phyloP scores from a whole-genome alignment of 1,284 basidiomycete genomes.

The Termitomyces sp. region DNA sequence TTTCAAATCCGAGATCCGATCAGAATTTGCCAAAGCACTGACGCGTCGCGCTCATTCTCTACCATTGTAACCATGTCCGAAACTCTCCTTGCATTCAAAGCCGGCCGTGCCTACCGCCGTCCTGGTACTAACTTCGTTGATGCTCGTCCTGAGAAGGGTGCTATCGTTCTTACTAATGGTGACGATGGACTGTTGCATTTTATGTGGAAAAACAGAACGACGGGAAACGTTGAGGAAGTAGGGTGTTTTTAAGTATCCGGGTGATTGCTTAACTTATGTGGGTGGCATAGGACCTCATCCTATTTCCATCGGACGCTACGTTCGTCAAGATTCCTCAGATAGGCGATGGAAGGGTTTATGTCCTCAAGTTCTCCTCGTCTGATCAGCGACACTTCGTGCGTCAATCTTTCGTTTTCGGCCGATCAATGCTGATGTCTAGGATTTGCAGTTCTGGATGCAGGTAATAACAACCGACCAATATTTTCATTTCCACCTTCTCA shows the following conservation, averaged over 20 bases:
- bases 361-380: slow-evolving; percentile 78
- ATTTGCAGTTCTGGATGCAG: slow-evolving; percentile 76
- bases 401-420: slow-evolving; percentile 15
- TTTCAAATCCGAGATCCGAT: slow-evolving; percentile 13
- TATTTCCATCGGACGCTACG: slow-evolving; percentile 75
- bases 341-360: slow-evolving; percentile 60
- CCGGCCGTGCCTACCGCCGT: slow-evolving; percentile 68
- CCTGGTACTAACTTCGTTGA: slow-evolving; percentile 64
- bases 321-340: slow-evolving; percentile 65
- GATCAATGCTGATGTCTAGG: slow-evolving; percentile 10
- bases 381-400: slow-evolving; percentile 77
- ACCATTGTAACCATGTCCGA: slow-evolving; percentile 26
- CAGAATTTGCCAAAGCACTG: slow-evolving; percentile 31
- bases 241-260: slow-evolving; percentile 13
- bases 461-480: slow-evolving; percentile 29
- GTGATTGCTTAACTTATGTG: not conserved
- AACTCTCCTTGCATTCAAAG: slow-evolving; percentile 72
- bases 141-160: slow-evolving; percentile 63
- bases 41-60: slow-evolving; percentile 33
- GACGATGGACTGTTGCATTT: slow-evolving; percentile 77
- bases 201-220: slow-evolving; percentile 68
- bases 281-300: slow-evolving; percentile 57
- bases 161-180: slow-evolving; percentile 56
- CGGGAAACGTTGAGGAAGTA: slow-evolving; percentile 57
- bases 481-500: not conserved